phyloP scores from a whole-genome alignment of 192 early-diverging fungal genomes.

The Coemansia sp. region DNA sequence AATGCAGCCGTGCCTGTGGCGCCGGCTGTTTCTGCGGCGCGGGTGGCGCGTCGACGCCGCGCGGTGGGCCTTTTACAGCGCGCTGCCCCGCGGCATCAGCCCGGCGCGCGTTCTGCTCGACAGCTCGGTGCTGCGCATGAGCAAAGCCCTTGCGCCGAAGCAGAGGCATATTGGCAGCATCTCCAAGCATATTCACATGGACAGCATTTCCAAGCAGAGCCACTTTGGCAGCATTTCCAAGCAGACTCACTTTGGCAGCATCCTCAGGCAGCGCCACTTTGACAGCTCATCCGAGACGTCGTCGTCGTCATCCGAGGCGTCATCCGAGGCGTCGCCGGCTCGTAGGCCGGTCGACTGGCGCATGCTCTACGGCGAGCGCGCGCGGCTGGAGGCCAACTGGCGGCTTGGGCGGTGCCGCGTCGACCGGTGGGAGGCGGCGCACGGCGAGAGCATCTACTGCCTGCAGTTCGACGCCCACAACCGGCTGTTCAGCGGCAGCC shows the following conservation, averaged over 20 bases:
- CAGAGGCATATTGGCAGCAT: neutral
- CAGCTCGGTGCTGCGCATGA: conserved; percentile 18
- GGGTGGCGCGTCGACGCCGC: conserved; percentile 36
- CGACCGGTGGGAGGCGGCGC: conserved; percentile 67
- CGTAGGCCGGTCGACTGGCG: conserved; percentile 68
- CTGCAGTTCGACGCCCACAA: conserved; percentile 74
- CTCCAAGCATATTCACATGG: neutral
- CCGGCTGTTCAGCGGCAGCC: conserved; percentile 69
- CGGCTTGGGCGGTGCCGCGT: conserved; percentile 60
- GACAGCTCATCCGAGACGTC: neutral
- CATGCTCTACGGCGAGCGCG: conserved; percentile 68
- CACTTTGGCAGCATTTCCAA: neutral
- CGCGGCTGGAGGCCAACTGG: conserved; percentile 76
- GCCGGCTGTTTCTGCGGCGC: conserved; percentile 18
- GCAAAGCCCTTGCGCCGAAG: conserved; percentile 3
- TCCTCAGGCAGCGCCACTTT: neutral
- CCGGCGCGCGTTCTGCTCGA: conserved; percentile 16
- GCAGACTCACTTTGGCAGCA: neutral
- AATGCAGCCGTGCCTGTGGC: conserved; percentile 43
- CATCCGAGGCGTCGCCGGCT: neutral
- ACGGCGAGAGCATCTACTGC: conserved; percentile 86
- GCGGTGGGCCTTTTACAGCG: conserved; percentile 41
- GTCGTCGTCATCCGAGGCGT: neutral
- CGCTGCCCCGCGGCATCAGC: conserved; percentile 9
- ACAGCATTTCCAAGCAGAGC: neutral